Percentiles rank a stretch among this genome's conserved stretches.
Conservation (phyloP, 1,284 basidiomycete genomes). For the Rhodotorula sp. region DNA sequence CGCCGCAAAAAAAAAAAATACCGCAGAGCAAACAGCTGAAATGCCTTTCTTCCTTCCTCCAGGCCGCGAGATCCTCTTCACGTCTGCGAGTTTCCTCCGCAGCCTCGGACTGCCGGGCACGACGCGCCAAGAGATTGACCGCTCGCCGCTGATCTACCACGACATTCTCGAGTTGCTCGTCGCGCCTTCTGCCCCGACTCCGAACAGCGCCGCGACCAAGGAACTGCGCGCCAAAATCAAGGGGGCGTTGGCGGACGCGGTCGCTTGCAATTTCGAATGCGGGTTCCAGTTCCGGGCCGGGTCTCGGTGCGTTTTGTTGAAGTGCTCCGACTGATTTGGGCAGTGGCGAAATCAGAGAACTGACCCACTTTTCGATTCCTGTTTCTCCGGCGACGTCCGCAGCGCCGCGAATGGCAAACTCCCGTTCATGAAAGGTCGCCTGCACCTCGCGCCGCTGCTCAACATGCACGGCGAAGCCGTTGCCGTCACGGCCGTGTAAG, state of each 20-base stretch:
- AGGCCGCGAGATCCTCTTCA: slow-evolving; percentile 32
- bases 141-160: slow-evolving; percentile 27
- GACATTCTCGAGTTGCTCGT: slow-evolving; percentile 29
- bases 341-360: background rate
- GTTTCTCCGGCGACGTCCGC: too few species aligned
- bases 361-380: background rate
- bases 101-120: slow-evolving; percentile 24
- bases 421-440: slow-evolving; percentile 4
- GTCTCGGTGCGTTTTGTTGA: background rate
- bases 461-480: slow-evolving; percentile 10
- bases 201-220: slow-evolving; percentile 6
- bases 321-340: background rate
- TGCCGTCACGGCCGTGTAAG: slow-evolving; percentile 8
- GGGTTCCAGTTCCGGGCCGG: background rate
- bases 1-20: too few species aligned
- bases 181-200: background rate
- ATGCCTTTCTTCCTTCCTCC: fast-evolving
- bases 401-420: background rate
- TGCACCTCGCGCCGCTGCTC: slow-evolving; percentile 22
- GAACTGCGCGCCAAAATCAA: slow-evolving; percentile 12
- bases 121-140: slow-evolving; percentile 11
- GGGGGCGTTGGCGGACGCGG: slow-evolving; percentile 7
- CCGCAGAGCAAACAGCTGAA: too few species aligned
- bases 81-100: slow-evolving; percentile 24
- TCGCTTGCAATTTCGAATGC: slow-evolving; percentile 2